Percentiles rank a stretch among this genome's conserved stretches.
These are phyloP conservation scores for Tricholoma hemisulphureum DNA, from an alignment of 768 basidiomycete species.

Conservation along the genomic window DNA sequence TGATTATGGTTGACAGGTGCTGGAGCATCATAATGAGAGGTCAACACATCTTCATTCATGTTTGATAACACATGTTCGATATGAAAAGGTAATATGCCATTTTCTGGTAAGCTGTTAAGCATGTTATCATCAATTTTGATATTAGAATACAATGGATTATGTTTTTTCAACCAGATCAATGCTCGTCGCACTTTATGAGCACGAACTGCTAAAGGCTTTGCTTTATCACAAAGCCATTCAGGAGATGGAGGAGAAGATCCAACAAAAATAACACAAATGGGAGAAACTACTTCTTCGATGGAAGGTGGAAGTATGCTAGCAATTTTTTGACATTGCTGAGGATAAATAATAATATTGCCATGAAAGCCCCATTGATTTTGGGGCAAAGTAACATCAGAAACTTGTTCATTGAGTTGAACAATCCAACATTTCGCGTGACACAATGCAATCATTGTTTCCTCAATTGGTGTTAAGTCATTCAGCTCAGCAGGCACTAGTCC, in stretches of 20 bases:
- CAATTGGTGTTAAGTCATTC: conserved; percentile 31
- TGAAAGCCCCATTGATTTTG: conserved; percentile 30
- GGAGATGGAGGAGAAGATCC: conserved; percentile 26
- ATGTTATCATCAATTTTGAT: conserved; percentile 23
- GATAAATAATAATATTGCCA: conserved; percentile 43
- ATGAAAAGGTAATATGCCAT: conserved; percentile 10
- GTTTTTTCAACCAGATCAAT: conserved; percentile 33
- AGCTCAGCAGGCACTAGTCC: conserved; percentile 30
- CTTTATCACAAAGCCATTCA: conserved; percentile 33
- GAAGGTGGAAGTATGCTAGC: conserved; percentile 32
- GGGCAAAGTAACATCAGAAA: conserved; percentile 1
- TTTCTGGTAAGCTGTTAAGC: conserved; percentile 16
- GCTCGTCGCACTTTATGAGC: conserved; percentile 30
- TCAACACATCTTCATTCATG: not conserved
- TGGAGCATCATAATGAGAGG: not conserved
- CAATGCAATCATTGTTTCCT: conserved; percentile 39
- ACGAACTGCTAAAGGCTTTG: conserved; percentile 34
- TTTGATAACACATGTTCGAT: conserved; percentile 1
- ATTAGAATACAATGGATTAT: conserved; percentile 36
- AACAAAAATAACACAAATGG: conserved; percentile 41
- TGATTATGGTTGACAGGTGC: not conserved
- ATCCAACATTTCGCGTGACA: conserved; percentile 38
- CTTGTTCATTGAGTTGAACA: conserved; percentile 31
- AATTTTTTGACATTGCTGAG: conserved; percentile 31
- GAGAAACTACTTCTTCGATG: conserved; percentile 31